Evolutionary conservation across 257 asterid species (phyloP).

Genomic region (Ilex aquifolium): DNA sequence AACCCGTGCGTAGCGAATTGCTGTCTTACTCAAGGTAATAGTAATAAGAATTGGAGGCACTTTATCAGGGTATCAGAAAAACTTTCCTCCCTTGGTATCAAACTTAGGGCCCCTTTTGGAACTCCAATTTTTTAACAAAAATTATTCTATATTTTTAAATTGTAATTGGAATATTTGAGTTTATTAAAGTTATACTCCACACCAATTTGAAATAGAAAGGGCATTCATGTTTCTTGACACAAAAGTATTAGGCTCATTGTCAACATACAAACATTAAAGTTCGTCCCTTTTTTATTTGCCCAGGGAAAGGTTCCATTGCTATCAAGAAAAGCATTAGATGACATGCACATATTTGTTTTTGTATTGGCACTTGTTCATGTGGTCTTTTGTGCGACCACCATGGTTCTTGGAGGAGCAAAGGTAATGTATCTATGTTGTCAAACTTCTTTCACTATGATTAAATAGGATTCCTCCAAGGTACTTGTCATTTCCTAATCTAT

Average conservation of each 20-base stretch:
- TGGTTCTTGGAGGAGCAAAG: neutral
- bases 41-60: too few relatives aligned
- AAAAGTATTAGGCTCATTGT: neutral
- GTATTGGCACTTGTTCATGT: neutral
- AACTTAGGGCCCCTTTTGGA: neutral
- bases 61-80: too few relatives aligned
- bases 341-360: neutral
- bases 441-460: too few relatives aligned
- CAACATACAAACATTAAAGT: neutral
- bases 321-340: neutral
- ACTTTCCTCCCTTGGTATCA: too few relatives aligned
- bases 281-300: neutral
- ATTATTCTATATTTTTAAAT: too few relatives aligned
- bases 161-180: neutral
- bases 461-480: too few relatives aligned
- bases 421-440: neutral
- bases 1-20: too few relatives aligned
- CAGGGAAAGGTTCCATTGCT: conserved; percentile 3
- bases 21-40: too few relatives aligned
- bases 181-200: neutral
- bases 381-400: neutral
- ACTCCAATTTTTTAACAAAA: neutral
- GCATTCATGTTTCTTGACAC: neutral
- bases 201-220: neutral
- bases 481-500: too few relatives aligned